Evolutionary conservation across 2,329 filamentous ascomycete genomes (phyloP).

Genomic region (Rhytidhysteron rufulum): DNA sequence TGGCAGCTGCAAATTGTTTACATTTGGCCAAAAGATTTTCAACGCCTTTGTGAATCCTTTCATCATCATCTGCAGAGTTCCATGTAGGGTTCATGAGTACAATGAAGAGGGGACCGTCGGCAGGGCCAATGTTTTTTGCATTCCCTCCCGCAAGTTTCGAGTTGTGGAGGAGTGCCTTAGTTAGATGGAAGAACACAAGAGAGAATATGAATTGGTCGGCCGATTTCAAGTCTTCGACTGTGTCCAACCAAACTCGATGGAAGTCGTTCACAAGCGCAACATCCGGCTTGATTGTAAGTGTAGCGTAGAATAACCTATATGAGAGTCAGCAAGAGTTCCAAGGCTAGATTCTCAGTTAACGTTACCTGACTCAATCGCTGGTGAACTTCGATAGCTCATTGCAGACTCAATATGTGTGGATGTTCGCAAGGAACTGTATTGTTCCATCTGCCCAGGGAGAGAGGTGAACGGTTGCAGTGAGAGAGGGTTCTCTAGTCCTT

Average conservation of each 20-base stretch:
- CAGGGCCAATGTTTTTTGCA: background rate
- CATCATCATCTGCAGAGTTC: background rate
- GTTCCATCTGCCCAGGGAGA: background rate
- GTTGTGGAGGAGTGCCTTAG: background rate
- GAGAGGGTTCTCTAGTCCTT: background rate
- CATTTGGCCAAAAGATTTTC: background rate
- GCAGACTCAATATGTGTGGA: too few relatives aligned
- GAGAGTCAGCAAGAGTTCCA: background rate
- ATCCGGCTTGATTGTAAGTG: too few relatives aligned
- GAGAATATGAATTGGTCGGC: slow-evolving; percentile 1
- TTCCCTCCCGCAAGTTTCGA: background rate
- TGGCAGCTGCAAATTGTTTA: background rate
- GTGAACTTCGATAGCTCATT: background rate
- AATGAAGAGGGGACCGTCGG: slow-evolving; percentile 1
- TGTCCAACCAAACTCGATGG: slow-evolving; percentile 1
- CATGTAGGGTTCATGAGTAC: background rate
- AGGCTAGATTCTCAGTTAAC: background rate
- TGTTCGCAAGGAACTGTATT: background rate
- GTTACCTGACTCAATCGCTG: background rate
- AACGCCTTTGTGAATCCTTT: background rate
- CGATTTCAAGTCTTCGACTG: background rate
- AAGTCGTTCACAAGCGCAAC: too few relatives aligned
- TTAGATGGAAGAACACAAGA: background rate
- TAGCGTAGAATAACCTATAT: too few relatives aligned
- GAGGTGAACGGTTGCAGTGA: background rate